These are phyloP conservation scores for Diaporthe sp. DNA, from an alignment of 2,329 filamentous ascomycete genomes.

Conservation along the genomic window DNA sequence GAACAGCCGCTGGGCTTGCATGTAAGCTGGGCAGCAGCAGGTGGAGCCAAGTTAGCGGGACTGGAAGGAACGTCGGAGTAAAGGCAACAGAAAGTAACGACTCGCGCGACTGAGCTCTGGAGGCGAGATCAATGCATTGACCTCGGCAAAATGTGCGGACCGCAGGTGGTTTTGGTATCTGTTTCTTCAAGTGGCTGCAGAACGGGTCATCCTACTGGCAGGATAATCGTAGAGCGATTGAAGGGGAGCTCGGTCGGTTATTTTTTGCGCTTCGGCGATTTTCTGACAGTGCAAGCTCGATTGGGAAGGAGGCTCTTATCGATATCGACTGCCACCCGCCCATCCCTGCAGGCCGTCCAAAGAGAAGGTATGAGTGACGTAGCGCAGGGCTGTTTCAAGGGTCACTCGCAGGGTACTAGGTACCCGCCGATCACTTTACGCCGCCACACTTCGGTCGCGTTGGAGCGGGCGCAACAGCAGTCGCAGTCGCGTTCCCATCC, in stretches of 20 bases:
- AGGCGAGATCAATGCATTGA: neutral
- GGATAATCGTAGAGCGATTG: neutral
- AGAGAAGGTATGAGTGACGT: neutral
- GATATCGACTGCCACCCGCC: constrained; percentile 7
- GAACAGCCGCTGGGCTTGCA: constrained; percentile 41
- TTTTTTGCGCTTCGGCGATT: constrained; percentile 27
- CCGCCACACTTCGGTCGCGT: constrained; percentile 15
- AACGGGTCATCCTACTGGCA: neutral
- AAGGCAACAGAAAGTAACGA: neutral
- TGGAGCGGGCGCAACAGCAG: neutral
- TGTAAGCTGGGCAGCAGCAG: constrained; percentile 6
- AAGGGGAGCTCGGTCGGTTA: constrained; percentile 12
- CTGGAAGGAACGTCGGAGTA: neutral
- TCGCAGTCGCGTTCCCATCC: neutral
- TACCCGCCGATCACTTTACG: constrained; percentile 20
- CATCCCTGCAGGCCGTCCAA: neutral
- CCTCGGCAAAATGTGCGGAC: neutral
- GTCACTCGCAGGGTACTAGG: constrained; percentile 5
- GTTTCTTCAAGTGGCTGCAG: neutral
- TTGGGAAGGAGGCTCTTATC: neutral
- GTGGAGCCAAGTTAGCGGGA: neutral
- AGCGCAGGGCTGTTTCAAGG: neutral
- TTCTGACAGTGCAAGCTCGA: constrained; percentile 5
- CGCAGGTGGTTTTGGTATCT: neutral
- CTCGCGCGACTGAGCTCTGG: neutral